These are phyloP conservation scores for Grosmannia clavigera DNA, from an alignment of 2,329 filamentous ascomycete genomes.

Conservation along the genomic window DNA sequence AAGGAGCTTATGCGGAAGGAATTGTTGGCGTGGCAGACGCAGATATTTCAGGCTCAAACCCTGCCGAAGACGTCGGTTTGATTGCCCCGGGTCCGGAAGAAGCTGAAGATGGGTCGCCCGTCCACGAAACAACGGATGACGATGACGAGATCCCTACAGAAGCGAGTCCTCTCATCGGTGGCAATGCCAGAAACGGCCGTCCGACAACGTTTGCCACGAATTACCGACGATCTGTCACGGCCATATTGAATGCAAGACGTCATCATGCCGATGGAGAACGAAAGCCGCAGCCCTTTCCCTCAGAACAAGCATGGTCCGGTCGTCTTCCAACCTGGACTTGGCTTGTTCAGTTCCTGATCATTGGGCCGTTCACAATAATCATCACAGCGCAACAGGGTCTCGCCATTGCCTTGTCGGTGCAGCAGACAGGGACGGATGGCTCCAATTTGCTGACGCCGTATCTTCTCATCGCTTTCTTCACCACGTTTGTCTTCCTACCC, in stretches of 20 bases:
- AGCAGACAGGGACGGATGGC: constrained; percentile 79
- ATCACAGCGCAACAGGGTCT: constrained; percentile 66
- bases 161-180: constrained; percentile 36
- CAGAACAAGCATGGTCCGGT: constrained; percentile 79
- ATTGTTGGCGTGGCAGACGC: constrained; percentile 21
- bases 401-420: constrained; percentile 55
- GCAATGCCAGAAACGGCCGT: constrained; percentile 11
- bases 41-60: constrained; percentile 22
- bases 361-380: constrained; percentile 67
- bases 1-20: constrained; percentile 53
- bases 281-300: constrained; percentile 35
- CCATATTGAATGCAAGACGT: constrained; percentile 12
- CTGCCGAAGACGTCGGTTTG: constrained; percentile 22
- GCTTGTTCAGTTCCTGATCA: constrained; percentile 71
- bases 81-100: constrained; percentile 28
- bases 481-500: constrained; percentile 62
- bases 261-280: neutral
- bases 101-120: neutral
- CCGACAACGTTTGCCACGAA: constrained; percentile 42
- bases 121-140: neutral
- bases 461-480: constrained; percentile 53
- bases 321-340: constrained; percentile 73
- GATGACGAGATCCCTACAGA: constrained; percentile 28
- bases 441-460: constrained; percentile 61
- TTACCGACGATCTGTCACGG: constrained; percentile 37